phyloP scores from a whole-genome alignment of 148 eudicot species.

The Amaranthus palmeri region DNA sequence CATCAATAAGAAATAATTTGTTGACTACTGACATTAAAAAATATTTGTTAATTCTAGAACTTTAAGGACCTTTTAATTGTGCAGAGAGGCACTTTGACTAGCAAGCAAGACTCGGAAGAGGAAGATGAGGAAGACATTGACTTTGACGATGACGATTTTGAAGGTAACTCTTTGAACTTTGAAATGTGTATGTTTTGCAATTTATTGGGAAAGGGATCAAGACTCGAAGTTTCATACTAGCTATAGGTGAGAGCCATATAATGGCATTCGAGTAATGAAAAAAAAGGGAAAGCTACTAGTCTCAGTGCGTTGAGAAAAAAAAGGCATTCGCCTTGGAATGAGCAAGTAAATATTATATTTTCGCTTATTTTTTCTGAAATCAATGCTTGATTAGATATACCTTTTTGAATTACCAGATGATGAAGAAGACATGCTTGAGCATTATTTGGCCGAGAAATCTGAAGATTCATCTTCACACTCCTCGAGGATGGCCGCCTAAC shows the following conservation, averaged over 20 bases:
- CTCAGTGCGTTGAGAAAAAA: too few species aligned
- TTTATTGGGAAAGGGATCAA: neutral
- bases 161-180: slow-evolving; percentile 39
- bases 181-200: neutral
- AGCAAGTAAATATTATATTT: too few species aligned
- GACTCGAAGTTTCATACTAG: too few species aligned
- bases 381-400: neutral
- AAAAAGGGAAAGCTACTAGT: too few species aligned
- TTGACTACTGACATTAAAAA: neutral
- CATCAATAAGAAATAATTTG: too few species aligned
- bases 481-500: slow-evolving; percentile 27
- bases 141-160: slow-evolving; percentile 81
- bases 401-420: slow-evolving; percentile 54
- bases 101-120: slow-evolving; percentile 51
- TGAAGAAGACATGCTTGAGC: slow-evolving; percentile 95
- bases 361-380: neutral
- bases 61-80: slow-evolving; percentile 8
- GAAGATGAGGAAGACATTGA: slow-evolving; percentile 75
- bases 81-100: slow-evolving; percentile 49
- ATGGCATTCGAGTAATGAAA: too few species aligned
- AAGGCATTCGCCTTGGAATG: too few species aligned
- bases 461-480: slow-evolving; percentile 48
- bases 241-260: too few species aligned
- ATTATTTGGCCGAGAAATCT: slow-evolving; percentile 70
- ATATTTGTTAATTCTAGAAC: neutral